Percentiles rank a stretch among this genome's conserved stretches.
phyloP scores from a whole-genome alignment of 306 rosid species.

The Malus orientalis region DNA sequence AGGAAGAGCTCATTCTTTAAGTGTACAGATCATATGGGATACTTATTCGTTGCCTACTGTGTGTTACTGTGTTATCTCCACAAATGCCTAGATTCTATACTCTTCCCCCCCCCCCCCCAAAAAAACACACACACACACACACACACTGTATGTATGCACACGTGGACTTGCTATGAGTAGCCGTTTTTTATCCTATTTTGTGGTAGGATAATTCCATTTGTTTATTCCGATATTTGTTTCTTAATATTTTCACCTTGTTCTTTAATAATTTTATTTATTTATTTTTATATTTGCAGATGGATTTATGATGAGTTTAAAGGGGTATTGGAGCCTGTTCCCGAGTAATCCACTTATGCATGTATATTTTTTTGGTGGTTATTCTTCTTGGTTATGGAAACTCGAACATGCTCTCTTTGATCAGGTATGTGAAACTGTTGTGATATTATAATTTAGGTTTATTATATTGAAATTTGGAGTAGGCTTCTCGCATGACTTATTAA shows the following conservation, averaged over 20 bases:
- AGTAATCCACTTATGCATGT: slow-evolving; percentile 29
- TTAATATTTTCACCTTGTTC: background rate
- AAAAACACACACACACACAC: background rate
- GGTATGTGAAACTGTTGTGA: background rate
- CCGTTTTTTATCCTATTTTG: background rate
- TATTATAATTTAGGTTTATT: background rate
- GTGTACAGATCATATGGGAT: background rate
- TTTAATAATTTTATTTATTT: background rate
- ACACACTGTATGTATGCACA: background rate
- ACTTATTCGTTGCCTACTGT: background rate
- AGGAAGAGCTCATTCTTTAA: background rate
- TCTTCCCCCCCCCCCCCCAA: background rate
- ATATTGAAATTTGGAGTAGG: background rate
- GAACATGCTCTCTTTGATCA: slow-evolving; percentile 25
- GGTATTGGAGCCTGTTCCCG: slow-evolving; percentile 52
- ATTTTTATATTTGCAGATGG: slow-evolving; percentile 47
- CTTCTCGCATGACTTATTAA: background rate
- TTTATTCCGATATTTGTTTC: background rate
- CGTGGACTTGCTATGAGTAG: background rate
- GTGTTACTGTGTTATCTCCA: background rate
- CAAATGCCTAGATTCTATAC: background rate
- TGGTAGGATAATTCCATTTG: background rate
- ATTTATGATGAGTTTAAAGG: slow-evolving; percentile 61
- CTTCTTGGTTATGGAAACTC: slow-evolving; percentile 15
- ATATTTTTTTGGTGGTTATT: background rate